phyloP scores from a whole-genome alignment of 202 grass and related monocot species.

The Panicum virgatum region DNA sequence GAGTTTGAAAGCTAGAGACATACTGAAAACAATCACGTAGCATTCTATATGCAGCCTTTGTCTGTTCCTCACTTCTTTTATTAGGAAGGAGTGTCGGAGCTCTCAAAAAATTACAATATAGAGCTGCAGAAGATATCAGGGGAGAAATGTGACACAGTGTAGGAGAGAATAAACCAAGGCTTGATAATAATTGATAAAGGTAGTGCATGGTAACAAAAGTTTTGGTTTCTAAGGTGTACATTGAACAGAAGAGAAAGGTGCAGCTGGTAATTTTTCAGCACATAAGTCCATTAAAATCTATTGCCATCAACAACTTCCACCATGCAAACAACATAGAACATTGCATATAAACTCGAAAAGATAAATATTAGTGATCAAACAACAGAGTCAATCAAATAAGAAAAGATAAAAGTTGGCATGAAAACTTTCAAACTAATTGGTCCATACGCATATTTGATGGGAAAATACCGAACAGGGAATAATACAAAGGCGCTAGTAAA shows the following conservation, averaged over 20 bases:
- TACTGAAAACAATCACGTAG: constrained; percentile 85
- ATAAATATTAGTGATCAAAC: no score
- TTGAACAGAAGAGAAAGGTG: not conserved
- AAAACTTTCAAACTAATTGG: not conserved
- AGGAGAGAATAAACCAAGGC: constrained; percentile 19
- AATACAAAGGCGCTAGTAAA: not conserved
- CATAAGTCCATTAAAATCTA: constrained; percentile 5
- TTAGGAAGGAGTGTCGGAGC: constrained; percentile 83
- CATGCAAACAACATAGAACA: constrained; percentile 14
- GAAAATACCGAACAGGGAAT: not conserved
- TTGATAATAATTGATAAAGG: constrained; percentile 19
- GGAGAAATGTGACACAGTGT: constrained; percentile 24
- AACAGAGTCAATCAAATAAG: not conserved
- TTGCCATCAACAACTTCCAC: not conserved
- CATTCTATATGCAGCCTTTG: constrained; percentile 88
- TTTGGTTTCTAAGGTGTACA: constrained; percentile 25
- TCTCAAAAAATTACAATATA: constrained; percentile 80
- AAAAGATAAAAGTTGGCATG: not conserved
- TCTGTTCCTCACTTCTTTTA: constrained; percentile 84
- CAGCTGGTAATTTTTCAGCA: constrained; percentile 3
- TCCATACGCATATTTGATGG: not conserved
- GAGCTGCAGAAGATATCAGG: constrained; percentile 46
- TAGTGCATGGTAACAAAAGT: not conserved
- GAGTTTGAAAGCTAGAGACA: constrained; percentile 23
- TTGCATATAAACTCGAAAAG: not conserved